A percentile compares a stretch with the other conserved stretches of the same genome.
These are phyloP conservation scores for Prunus dulcis DNA, from an alignment of 306 rosid species.

Conservation along the genomic window DNA sequence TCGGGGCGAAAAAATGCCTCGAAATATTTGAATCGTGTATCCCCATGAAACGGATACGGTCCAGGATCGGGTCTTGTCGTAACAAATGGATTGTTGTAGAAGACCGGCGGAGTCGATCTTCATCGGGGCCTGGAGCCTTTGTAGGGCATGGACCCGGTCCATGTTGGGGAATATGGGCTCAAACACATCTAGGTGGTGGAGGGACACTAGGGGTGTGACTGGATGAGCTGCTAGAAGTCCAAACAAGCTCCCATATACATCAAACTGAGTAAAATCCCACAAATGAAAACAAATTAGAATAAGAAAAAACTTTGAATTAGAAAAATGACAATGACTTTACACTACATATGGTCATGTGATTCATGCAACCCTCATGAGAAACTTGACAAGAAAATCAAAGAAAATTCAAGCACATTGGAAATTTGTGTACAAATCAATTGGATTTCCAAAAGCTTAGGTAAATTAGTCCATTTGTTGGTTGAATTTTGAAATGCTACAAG, in stretches of 20 bases:
- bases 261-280: constrained; percentile 40
- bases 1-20: constrained; percentile 47
- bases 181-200: constrained; percentile 71
- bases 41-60: constrained; percentile 76
- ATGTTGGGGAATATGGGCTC: constrained; percentile 67
- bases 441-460: background rate
- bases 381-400: too few relatives aligned
- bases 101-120: constrained; percentile 55
- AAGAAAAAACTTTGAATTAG: background rate
- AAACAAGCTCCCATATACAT: constrained; percentile 65
- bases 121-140: constrained; percentile 43
- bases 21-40: constrained; percentile 63
- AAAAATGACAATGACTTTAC: background rate
- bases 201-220: constrained; percentile 54
- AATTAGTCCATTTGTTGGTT: background rate
- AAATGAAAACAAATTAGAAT: background rate
- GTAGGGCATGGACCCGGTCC: constrained; percentile 43
- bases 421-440: background rate
- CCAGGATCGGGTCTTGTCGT: constrained; percentile 56
- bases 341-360: background rate
- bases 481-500: background rate
- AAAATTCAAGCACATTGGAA: background rate
- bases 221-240: constrained; percentile 85
- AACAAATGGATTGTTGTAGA: constrained; percentile 74
- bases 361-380: background rate